These are phyloP conservation scores for Acidomyces sp. DNA, from an alignment of 495 filamentous ascomycete species.

Conservation along the genomic window DNA sequence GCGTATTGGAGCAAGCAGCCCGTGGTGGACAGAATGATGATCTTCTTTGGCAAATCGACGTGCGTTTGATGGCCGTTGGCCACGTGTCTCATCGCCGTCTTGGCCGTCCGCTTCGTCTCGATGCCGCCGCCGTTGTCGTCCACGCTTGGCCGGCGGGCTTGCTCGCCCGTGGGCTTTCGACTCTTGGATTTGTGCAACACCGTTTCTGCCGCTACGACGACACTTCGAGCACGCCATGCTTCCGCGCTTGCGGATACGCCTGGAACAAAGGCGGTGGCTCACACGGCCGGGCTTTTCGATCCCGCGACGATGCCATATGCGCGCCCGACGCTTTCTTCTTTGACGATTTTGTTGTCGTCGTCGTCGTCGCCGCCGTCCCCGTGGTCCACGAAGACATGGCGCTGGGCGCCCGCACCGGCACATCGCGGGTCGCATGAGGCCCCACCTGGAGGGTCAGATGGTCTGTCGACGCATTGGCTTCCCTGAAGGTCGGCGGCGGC, in stretches of 20 bases:
- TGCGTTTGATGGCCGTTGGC: slow-evolving; percentile 48
- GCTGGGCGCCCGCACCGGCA: slow-evolving; percentile 2
- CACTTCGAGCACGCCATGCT: slow-evolving; percentile 39
- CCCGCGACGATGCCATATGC: not conserved
- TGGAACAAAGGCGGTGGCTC: slow-evolving; percentile 75
- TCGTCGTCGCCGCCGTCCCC: not conserved
- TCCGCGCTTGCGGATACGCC: slow-evolving; percentile 74
- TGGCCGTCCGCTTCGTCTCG: slow-evolving; percentile 1
- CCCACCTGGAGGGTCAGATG: not conserved
- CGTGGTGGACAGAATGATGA: slow-evolving; percentile 67
- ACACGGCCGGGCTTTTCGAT: slow-evolving; percentile 43
- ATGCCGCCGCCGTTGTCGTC: slow-evolving; percentile 23
- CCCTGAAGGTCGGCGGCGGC: slow-evolving; percentile 3
- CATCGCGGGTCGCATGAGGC: not conserved
- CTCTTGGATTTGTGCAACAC: slow-evolving; percentile 51
- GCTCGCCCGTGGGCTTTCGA: slow-evolving; percentile 21
- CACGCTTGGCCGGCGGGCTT: not conserved
- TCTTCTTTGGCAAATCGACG: slow-evolving; percentile 68
- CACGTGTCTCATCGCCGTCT: slow-evolving; percentile 31
- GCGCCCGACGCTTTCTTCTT: not conserved
- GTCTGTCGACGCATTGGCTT: slow-evolving; percentile 1
- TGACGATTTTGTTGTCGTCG: not conserved
- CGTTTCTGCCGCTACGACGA: slow-evolving; percentile 41
- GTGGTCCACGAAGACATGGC: slow-evolving; percentile 2
- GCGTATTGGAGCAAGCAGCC: slow-evolving; percentile 83